phyloP scores from a whole-genome alignment of 2,329 filamentous ascomycete species.

The Lachnellula hyalina region DNA sequence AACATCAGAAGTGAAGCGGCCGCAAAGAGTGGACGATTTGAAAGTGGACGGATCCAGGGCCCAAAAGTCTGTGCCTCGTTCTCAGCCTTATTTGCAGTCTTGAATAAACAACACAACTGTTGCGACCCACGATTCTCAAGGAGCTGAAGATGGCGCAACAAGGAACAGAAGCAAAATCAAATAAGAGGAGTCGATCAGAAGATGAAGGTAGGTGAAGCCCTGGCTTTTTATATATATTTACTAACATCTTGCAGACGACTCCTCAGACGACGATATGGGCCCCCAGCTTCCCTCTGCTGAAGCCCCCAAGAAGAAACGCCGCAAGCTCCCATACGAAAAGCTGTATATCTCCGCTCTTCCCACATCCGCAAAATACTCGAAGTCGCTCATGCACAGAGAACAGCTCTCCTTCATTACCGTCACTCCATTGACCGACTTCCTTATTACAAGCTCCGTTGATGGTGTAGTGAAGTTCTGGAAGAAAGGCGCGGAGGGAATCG shows the following conservation, averaged over 20 bases:
- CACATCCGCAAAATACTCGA: conserved; percentile 75
- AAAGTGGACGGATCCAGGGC: background rate
- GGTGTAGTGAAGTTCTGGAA: conserved; percentile 99
- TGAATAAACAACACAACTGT: background rate
- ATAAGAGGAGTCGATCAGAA: conserved; percentile 53
- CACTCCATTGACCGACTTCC: conserved; percentile 86
- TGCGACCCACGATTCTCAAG: background rate
- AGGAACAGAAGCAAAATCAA: conserved; percentile 34
- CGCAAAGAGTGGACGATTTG: too few species aligned
- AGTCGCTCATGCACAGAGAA: conserved; percentile 97
- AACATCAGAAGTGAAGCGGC: too few species aligned
- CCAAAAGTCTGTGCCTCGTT: background rate
- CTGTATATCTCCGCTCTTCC: conserved; percentile 90
- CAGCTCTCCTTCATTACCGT: conserved; percentile 83
- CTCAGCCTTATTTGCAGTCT: conserved; percentile 6
- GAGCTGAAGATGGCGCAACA: conserved; percentile 17
- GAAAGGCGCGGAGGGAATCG: conserved; percentile 81
- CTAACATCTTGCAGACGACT: conserved; percentile 36
- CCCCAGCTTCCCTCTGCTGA: conserved; percentile 78
- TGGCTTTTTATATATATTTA: conserved; percentile 1
- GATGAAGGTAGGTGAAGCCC: conserved; percentile 24
- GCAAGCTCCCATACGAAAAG: conserved; percentile 89
- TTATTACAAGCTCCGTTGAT: conserved; percentile 89
- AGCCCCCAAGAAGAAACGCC: conserved; percentile 82
- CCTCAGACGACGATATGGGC: conserved; percentile 88